Base-by-base conservation (phyloP, 148 eudicot genomes). In the Mesembryanthemum crystallinum region DNA sequence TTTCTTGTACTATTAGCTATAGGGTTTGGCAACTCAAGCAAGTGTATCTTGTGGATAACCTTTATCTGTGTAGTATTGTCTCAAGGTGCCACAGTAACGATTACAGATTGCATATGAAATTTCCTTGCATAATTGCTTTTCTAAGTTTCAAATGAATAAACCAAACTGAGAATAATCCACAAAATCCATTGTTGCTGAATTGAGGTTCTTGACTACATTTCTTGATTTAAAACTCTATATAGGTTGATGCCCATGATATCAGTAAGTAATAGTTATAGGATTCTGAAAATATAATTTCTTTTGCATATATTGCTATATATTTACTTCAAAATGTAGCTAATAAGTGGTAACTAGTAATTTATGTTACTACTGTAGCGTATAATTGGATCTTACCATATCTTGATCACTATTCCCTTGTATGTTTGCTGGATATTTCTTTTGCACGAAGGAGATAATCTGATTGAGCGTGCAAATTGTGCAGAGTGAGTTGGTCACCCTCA, bases 401-500 rank as follows among this genome's bases (percentile, higher is more conserved):
- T 73, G 30, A 37, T 64, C 51, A 8, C 14, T 62, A 45, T 54
- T 51, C 35, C 23, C 35, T 51, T 37, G 18, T 32, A 29, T 25
- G 28, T 43, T 25, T 12, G 55, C 28, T 6, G 17, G 54, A 24
- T 51, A 21, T 52, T 71, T 69, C n/a, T n/a, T n/a, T n/a, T n/a
- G n/a, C n/a, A n/a, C n/a, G 8, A 35, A 49, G 33, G 64, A 58
- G 20, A 60, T 62, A 65, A 52, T 25, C 77, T 79, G 87, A 76
- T 72, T 24, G 15, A 8, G 25, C 47, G 24, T 79, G 71, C 39
- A 64, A 80, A 73, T 79, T 65, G 77, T 87, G 83, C 93, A 95
- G 99, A 79, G 92, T 92, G 82, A 87, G 94, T 82, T 92, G 97
- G 99, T 75, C 94, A 35, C 99, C 99, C 80, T 84, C 99, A 14